Base-by-base conservation (phyloP, 1,139 yeast genomes). In the Suhomyces choctaworum region DNA sequence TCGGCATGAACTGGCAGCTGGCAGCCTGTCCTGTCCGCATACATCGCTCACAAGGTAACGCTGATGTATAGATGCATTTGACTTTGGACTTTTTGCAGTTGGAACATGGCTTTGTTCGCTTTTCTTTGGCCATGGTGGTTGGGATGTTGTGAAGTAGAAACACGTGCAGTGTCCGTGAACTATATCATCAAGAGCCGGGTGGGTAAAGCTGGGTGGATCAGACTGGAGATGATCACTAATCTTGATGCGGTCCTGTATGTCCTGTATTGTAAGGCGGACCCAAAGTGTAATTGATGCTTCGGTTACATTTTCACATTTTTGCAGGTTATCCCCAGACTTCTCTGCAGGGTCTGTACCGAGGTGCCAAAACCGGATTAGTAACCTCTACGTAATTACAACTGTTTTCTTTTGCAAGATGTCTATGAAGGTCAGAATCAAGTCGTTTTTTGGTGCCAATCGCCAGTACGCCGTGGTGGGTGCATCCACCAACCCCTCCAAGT, bases 391-490 rank as follows among this genome's bases (percentile, higher is more conserved):
- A 17, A 7, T 17, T 7, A 17, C 8, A 7, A 17, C 20, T 17
- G 8, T 13, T 29, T n/a, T n/a, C 6, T 7, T n/a, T 11, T 11
- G 13, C 4, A 26, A 26, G 16, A 66, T 66, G 73, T 64, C 73
- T 4, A 66, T 65, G 70, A 67, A 60, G 50, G 30, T 56, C 2
- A 62, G 51, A 38, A 70, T 71, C 37, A 64, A 52, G 39, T 38
- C 59, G n/a, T 81, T 81, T 52, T 81, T 81, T 55, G 67, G 73
- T 24, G 52, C 73, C 7, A 47, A 64, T 16, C 67, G 86, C 44
- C 66, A 62, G 37, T 86, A 80, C 47, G 80, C 78, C 2, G 92
- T 86, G 1, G 73, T 82, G 0, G 95, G 95, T 0, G 95, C 95
- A 0, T 78, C 89, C 5, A 60, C 73, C 14, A 78, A 81, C 51